Percentiles rank a stretch among this genome's conserved stretches.
phyloP scores from a whole-genome alignment of 208 protist species.

The Trypanosoma cruzi region DNA sequence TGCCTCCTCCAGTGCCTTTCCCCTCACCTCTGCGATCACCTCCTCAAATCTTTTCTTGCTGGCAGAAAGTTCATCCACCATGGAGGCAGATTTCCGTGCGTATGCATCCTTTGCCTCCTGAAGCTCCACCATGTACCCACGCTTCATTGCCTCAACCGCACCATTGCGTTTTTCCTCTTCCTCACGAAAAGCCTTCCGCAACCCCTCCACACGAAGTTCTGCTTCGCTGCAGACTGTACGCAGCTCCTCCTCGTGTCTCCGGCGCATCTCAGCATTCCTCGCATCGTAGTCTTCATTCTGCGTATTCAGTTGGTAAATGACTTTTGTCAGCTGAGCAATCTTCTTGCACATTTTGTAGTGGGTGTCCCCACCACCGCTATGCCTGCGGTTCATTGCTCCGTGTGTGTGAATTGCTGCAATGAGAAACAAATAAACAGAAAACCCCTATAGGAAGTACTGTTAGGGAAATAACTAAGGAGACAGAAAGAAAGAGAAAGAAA shows the following conservation, averaged over 20 bases:
- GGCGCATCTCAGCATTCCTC: conserved; percentile 62
- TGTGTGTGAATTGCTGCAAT: neutral
- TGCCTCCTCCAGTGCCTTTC: conserved; percentile 39
- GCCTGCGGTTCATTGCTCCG: conserved; percentile 7
- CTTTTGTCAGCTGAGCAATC: conserved; percentile 97
- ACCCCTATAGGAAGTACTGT: too few species aligned
- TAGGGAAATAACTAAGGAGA: too few species aligned
- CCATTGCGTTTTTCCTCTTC: conserved; percentile 31
- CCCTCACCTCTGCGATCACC: conserved; percentile 33
- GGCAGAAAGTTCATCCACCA: conserved; percentile 43
- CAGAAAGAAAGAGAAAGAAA: conserved; percentile 5
- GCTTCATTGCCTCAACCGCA: conserved; percentile 29
- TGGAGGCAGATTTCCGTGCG: conserved; percentile 33
- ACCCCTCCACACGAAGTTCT: conserved; percentile 45
- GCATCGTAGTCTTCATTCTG: conserved; percentile 94
- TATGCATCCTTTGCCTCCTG: conserved; percentile 44
- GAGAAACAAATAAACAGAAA: conserved; percentile 2
- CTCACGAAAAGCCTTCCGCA: conserved; percentile 31
- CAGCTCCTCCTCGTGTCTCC: conserved; percentile 86
- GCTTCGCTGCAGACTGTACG: conserved; percentile 77
- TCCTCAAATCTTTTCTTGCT: conserved; percentile 53
- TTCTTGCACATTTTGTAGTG: conserved; percentile 97
- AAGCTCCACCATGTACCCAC: conserved; percentile 34
- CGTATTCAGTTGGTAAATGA: conserved; percentile 97
- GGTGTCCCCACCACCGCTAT: conserved; percentile 63